Percentiles rank a stretch among this genome's conserved stretches.
These are phyloP conservation scores for Pachyrhizus erosus DNA, from an alignment of 306 rosid genomes.

Conservation along the genomic window DNA sequence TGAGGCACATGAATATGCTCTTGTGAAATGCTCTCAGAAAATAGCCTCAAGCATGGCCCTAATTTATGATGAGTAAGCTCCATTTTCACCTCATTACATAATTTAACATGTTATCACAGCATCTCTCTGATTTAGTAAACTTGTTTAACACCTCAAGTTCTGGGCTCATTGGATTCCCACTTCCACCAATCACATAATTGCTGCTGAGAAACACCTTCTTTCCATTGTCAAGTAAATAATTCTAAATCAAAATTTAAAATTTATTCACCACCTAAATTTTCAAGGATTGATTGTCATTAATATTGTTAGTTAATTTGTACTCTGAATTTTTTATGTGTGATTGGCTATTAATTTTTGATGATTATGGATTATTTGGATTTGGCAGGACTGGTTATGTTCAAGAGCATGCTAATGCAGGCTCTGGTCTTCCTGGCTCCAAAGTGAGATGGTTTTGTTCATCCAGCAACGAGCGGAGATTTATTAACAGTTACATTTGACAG, in stretches of 20 bases:
- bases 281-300: too few species aligned
- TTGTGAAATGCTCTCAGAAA: too few species aligned
- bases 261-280: too few species aligned
- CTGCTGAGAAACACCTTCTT: constrained; percentile 92
- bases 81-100: too few species aligned
- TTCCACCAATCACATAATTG: constrained; percentile 76
- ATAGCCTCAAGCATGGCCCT: too few species aligned
- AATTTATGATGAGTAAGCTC: too few species aligned
- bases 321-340: not conserved
- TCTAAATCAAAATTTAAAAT: too few species aligned
- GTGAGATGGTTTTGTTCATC: constrained; percentile 90
- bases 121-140: too few species aligned
- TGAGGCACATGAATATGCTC: too few species aligned
- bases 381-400: constrained; percentile 89
- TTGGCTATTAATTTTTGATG: too few species aligned
- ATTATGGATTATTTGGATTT: too few species aligned
- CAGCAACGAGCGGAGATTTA: constrained; percentile 75
- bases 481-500: constrained; percentile 85
- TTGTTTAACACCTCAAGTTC: constrained; percentile 60
- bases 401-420: constrained; percentile 85
- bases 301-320: not conserved
- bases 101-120: too few species aligned
- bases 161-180: constrained; percentile 98
- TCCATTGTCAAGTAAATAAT: constrained; percentile 77
- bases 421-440: constrained; percentile 94